Evolutionary conservation across 169 alveolate genomes (phyloP), one percentile per base, ranked within the genome.

Genomic region (Cardiosporidium cionae): DNA sequence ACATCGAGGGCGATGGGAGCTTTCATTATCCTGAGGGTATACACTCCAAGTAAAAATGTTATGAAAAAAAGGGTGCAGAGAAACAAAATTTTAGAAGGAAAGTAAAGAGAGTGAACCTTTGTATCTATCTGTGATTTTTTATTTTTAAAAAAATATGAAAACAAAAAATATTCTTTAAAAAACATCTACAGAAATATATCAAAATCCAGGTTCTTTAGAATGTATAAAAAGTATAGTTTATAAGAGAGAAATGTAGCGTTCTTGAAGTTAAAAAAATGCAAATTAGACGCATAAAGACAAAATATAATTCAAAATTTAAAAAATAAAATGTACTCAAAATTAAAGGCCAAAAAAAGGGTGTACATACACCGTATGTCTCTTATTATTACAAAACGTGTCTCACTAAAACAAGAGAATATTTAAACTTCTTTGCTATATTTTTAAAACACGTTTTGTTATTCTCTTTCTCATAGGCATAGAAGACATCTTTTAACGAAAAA

Each of bases 1-100:
- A 77, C 95, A 95, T 79, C 99, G 89, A 52, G 94, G 98, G 62
- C 99, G 90, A 74, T 89, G 81, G 32, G 81, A 81, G 68, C 78
- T 67, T 71, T 86, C 88, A 58, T 89, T 95, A 52, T 90, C 94
- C 52, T 73, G 68, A 29, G n/a, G 28, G 5, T 25, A 9, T 6
- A 27, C 29, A 9, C 6, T 32, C 62, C 25, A 25, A 5, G n/a
- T 5, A 7, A 23, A 5, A 6, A 3, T 5, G 6, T 32, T 22
- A 3, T 3, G 70, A 65, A 25, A 7, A 23, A 25, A 7, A 6
- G 31, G 7, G 6, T 32, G 6, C 25, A 25, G n/a, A 23, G 34
- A 6, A 65, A 5, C 16, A 23, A 65, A 5, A 65, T 32, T 22
- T 27, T 5, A 25, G 6, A 25, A 53, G 16, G n/a, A 3, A 23